Base-by-base conservation (phyloP, 805 yeast species). In the Saccharomycopsis synnaedendra region DNA sequence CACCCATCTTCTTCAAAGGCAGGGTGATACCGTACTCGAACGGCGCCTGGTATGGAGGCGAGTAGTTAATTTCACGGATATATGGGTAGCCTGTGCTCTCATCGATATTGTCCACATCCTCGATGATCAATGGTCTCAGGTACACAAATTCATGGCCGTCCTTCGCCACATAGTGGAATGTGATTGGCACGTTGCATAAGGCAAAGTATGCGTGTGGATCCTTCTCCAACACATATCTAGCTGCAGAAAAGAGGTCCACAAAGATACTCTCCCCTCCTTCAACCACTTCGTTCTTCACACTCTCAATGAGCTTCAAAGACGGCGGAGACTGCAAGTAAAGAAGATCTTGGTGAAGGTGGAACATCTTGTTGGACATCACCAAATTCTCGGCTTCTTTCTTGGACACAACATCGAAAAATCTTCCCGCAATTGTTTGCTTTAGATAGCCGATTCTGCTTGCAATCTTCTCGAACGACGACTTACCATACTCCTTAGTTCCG, bases 1-100 rank as follows among this genome's bases (percentile, higher is more conserved):
- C 54, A 8, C 57, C 57, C 8, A 52, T 48, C 8, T 56, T 53
- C 39, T 52, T 52, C 19, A 54, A 46, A 33, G 65, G 62, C 9
- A 63, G 63, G 11, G 70, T 67, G n/a, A 75, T 70, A 19, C 78
- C 79, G 47, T 63, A 64, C 53, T 82, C 86, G 49, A 78, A 75
- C 1, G 90, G 90, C 0, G 85, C 90, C 58, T 84, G 94, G 65
- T 82, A 83, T 7, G 89, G 90, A 2, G 94, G 93, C 0, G 90
- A 78, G 60, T 83, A 84, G 58, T 81, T 82, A 19, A 82, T 74
- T 46, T 74, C 79, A 55, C 72, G 72, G 53, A 82, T 74, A 36
- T 64, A 55, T 4, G 64, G 60, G 11, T 58, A 52, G 44, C 53
- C 50, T 47, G 65, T 59, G 42, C 57, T 57, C 10, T 59, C 57